Evolutionary conservation across 768 basidiomycete species (phyloP).

Genomic region (Tricholomella constricta): DNA sequence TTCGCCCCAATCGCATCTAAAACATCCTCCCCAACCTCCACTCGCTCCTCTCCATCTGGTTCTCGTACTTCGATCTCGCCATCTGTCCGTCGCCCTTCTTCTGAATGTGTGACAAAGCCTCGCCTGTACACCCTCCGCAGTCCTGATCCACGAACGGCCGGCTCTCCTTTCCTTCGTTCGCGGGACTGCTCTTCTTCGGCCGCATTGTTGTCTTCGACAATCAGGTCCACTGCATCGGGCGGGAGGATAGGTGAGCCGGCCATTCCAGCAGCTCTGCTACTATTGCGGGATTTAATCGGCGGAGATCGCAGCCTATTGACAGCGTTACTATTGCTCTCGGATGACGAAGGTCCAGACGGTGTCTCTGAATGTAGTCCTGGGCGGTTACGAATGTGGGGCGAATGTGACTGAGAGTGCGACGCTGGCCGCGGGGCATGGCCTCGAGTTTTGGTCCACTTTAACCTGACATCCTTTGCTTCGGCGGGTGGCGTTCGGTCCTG

Average conservation of each 20-base stretch:
- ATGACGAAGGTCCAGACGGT: constrained; percentile 24
- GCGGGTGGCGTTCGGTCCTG: constrained; percentile 36
- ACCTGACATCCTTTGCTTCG: constrained; percentile 38
- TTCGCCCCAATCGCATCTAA: constrained; percentile 35
- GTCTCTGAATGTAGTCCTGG: constrained; percentile 8
- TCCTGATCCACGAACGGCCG: constrained; percentile 43
- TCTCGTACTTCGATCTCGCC: constrained; percentile 46
- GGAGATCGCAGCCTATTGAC: constrained; percentile 30
- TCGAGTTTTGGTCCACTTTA: constrained; percentile 44
- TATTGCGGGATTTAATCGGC: constrained; percentile 32
- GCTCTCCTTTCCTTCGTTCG: constrained; percentile 65
- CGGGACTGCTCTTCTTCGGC: constrained; percentile 52
- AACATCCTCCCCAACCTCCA: constrained; percentile 45
- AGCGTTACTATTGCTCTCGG: constrained; percentile 28
- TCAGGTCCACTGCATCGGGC: constrained; percentile 86
- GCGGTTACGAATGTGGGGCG: constrained; percentile 19
- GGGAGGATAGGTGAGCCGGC: constrained; percentile 38
- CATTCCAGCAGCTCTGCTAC: constrained; percentile 23
- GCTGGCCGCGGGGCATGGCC: constrained; percentile 13
- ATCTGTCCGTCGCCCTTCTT: constrained; percentile 32
- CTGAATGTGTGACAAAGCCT: constrained; percentile 43
- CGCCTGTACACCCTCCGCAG: constrained; percentile 56
- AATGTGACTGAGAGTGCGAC: constrained; percentile 22
- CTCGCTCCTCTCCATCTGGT: constrained; percentile 25
- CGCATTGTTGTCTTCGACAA: constrained; percentile 68